These are phyloP conservation scores for Lachnellula arida DNA, from an alignment of 2,329 filamentous ascomycete genomes.

Conservation along the genomic window DNA sequence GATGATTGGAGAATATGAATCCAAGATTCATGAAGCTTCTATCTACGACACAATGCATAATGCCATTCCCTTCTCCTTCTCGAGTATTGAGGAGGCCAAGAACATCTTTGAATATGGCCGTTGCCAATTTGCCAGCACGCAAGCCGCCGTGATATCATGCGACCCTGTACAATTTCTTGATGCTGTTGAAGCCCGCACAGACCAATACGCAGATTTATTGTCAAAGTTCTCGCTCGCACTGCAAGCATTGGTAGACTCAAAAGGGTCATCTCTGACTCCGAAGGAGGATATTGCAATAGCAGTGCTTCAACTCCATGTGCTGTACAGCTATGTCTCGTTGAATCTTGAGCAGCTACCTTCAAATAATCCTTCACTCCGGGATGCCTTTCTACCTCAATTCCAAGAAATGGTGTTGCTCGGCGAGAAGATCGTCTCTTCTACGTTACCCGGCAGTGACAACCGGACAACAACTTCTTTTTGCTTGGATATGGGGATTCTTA, in stretches of 20 bases:
- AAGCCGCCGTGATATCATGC: not conserved
- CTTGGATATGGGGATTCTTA: slow-evolving; percentile 58
- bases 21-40: not conserved
- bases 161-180: not conserved
- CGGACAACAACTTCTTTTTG: slow-evolving; percentile 41
- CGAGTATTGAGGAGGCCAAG: slow-evolving; percentile 10
- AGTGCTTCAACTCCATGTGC: slow-evolving; percentile 9
- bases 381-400: slow-evolving; percentile 3
- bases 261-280: slow-evolving; percentile 3
- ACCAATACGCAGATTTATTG: not conserved
- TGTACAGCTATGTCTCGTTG: slow-evolving; percentile 4
- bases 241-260: slow-evolving; percentile 2
- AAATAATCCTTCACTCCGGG: not conserved
- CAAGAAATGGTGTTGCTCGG: slow-evolving; percentile 7
- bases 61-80: slow-evolving; percentile 2
- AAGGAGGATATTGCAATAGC: slow-evolving; percentile 10
- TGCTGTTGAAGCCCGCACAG: not conserved
- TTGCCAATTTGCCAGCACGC: not conserved
- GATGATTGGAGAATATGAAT: slow-evolving; percentile 3
- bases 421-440: slow-evolving; percentile 7
- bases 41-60: not conserved
- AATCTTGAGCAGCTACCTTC: slow-evolving; percentile 3
- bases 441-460: not conserved
- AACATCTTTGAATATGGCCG: slow-evolving; percentile 7
- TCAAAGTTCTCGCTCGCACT: slow-evolving; percentile 6